Base-by-base conservation (phyloP, 2,329 filamentous ascomycete genomes). In the Cercospora sesami region DNA sequence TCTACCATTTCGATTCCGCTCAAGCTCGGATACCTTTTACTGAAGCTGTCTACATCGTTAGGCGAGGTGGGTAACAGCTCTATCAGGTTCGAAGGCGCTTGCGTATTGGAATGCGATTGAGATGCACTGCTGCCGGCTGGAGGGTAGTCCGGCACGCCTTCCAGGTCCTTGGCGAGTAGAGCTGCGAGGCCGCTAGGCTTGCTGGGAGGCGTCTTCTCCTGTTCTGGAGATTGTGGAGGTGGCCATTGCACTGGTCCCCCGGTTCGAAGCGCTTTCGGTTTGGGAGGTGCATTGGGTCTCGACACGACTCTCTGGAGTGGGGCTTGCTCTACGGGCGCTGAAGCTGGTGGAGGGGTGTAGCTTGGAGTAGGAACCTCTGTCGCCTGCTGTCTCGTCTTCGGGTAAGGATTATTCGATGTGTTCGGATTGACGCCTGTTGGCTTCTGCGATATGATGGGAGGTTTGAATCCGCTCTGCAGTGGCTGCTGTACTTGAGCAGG, bases 1-100 rank as follows among this genome's bases (percentile, higher is more conserved):
- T 95, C 91, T 14, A 93, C 90, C 89, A 94, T 91, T 81, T 97
- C 94, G 73, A 98, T 87, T 9, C 92, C 87, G 64, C 89, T 90
- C 67, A 98, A 82, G 77, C 91, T 96, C 0, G 94, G 94, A 79
- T 93, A 97, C 67, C 93, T 85, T 80, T 93, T 93, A 68, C 89
- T 90, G 78, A 98, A 97, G 39, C 69, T 71, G 16, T 72, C 72
- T n/a, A 72, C 23, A 39, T 73, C 69, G 16, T 72, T 67, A 26
- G 58, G 58, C 14, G 55, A 66, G 16, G 57, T 64, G 1, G 33
- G 63, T 18, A 36, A 65, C 5, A 60, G 57, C 18, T 68, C 65
- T 18, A 69, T 67, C 21, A 69, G 42, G 18, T 69, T 65, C 23
- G 48, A 55, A n/a, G 48, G 48, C 28, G 26, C 63, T 21, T 10